phyloP scores from a whole-genome alignment of 305 asterid species.

The Fraxinus latifolia region DNA sequence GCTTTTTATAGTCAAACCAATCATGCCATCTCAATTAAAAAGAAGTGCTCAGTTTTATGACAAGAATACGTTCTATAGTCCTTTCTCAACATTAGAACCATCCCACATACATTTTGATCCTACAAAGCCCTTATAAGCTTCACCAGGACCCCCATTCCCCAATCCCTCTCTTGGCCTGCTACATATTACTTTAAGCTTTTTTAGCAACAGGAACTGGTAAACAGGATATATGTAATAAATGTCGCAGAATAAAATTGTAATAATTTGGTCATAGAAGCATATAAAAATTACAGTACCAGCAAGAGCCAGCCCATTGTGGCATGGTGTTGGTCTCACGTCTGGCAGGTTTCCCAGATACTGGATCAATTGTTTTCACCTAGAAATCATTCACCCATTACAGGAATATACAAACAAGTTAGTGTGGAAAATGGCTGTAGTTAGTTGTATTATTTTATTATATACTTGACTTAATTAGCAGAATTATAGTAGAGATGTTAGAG shows the following conservation, averaged over 20 bases:
- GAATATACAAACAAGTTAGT: background rate
- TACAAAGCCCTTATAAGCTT: background rate
- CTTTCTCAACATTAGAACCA: background rate
- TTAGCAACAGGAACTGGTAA: background rate
- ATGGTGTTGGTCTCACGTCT: conserved; percentile 89
- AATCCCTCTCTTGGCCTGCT: background rate
- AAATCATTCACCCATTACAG: conserved; percentile 22
- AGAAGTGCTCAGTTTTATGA: background rate
- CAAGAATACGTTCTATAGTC: background rate
- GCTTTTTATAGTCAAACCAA: conserved; percentile 1
- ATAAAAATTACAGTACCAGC: conserved; percentile 59
- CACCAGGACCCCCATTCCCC: background rate
- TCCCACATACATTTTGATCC: background rate
- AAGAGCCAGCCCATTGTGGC: conserved; percentile 99
- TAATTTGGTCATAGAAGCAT: conserved; percentile 16
- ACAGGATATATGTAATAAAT: background rate
- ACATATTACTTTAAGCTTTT: background rate
- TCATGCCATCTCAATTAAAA: background rate
- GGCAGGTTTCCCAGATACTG: conserved; percentile 64
- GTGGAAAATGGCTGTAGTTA: background rate
- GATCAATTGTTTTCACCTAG: conserved; percentile 72
- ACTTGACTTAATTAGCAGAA: background rate
- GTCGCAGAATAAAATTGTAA: background rate
- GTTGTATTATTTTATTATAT: background rate
- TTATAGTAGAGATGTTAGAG: background rate